Conservation (phyloP, 495 filamentous ascomycete genomes). For the Penicillium coffeae region DNA sequence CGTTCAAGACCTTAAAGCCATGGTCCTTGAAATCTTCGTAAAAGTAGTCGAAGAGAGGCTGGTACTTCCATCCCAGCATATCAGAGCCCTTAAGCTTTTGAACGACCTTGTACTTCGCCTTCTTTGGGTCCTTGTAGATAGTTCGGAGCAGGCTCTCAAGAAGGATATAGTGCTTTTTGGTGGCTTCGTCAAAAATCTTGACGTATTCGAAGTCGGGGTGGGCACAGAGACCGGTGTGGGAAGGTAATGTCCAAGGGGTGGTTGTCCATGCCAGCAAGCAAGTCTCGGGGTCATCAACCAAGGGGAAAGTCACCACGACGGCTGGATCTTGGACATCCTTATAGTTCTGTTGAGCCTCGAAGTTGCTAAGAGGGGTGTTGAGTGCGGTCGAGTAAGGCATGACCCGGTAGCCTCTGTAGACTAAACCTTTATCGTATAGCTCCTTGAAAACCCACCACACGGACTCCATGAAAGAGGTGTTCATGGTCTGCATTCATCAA, state of each 20-base stretch:
- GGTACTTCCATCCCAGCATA: slow-evolving; percentile 89
- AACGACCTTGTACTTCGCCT: slow-evolving; percentile 89
- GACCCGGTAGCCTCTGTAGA: slow-evolving; percentile 84
- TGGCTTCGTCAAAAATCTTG: slow-evolving; percentile 80
- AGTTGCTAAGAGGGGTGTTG: slow-evolving; percentile 87
- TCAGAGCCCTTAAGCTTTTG: slow-evolving; percentile 78
- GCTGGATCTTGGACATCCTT: slow-evolving; percentile 91
- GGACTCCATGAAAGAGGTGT: slow-evolving; percentile 91
- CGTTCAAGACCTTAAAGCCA: slow-evolving; percentile 82
- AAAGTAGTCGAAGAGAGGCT: slow-evolving; percentile 91
- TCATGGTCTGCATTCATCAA: slow-evolving; percentile 65
- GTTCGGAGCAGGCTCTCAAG: slow-evolving; percentile 80
- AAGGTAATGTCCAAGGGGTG: slow-evolving; percentile 78
- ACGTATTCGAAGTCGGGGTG: slow-evolving; percentile 92
- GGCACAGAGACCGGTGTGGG: slow-evolving; percentile 73
- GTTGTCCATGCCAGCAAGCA: slow-evolving; percentile 88
- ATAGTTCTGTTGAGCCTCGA: slow-evolving; percentile 92
- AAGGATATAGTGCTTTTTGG: slow-evolving; percentile 81
- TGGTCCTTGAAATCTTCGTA: slow-evolving; percentile 86
- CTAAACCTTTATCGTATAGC: slow-evolving; percentile 80
- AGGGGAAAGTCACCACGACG: slow-evolving; percentile 84
- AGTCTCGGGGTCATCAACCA: slow-evolving; percentile 71
- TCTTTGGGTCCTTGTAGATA: slow-evolving; percentile 95
- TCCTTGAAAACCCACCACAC: slow-evolving; percentile 97
- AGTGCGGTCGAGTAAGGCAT: slow-evolving; percentile 95